Percentiles rank a stretch among this genome's conserved stretches.
Evolutionary conservation across 2,329 filamentous ascomycete genomes (phyloP).

Genomic region (Paecilomyces variotii): DNA sequence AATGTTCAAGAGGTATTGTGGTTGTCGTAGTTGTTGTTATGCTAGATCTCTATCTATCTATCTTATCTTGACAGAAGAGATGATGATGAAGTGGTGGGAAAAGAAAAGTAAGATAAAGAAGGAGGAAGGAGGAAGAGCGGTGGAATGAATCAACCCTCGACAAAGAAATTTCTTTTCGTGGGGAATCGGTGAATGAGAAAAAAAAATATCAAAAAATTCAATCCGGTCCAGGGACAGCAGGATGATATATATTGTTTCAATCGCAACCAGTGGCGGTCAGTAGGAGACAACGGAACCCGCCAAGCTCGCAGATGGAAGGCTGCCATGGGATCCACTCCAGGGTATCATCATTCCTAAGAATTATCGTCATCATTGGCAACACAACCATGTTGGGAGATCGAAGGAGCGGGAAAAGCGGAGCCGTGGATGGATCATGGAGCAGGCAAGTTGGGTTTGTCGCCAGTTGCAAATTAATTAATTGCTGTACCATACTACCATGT

Average conservation of each 20-base stretch:
- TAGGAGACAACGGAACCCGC: constrained; percentile 9
- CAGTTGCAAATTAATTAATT: too few species aligned
- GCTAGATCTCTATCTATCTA: too few species aligned
- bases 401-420: constrained; percentile 5
- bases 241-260: not conserved
- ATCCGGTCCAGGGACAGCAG: not conserved
- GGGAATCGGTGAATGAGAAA: too few species aligned
- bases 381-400: constrained; percentile 4
- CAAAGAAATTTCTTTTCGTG: too few species aligned
- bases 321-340: constrained; percentile 18
- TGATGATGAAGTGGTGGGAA: constrained; percentile 3
- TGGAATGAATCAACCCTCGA: too few species aligned
- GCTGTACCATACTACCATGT: not conserved
- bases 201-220: not conserved
- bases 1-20: constrained; percentile 7
- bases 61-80: not conserved
- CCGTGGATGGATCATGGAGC: not conserved
- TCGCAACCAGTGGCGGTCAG: constrained; percentile 10
- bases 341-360: constrained; percentile 29
- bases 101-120: constrained; percentile 3
- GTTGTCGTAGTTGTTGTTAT: too few species aligned
- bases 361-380: constrained; percentile 27
- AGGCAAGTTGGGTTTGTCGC: too few species aligned
- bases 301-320: constrained; percentile 7
- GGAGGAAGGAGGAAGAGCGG: not conserved